Conservation (phyloP, 163 green algal genomes). For the Chlorella variabilis region DNA sequence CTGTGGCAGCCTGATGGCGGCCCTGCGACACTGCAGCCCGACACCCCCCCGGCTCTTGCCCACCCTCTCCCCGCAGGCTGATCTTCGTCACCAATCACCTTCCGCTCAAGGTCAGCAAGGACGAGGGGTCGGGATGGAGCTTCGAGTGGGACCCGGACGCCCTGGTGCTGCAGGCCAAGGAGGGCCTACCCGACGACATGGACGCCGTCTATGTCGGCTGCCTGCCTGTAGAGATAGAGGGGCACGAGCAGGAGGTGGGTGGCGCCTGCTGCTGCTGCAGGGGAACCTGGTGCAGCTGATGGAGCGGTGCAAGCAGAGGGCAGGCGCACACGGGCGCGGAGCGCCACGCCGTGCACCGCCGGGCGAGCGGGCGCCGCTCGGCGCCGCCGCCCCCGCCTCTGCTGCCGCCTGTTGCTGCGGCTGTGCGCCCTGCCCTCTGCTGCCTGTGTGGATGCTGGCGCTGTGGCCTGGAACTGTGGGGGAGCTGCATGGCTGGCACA, state of each 20-base stretch:
- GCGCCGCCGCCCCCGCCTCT: too few relatives aligned
- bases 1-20: background rate
- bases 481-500: too few relatives aligned
- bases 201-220: conserved; percentile 93
- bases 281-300: background rate
- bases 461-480: too few relatives aligned
- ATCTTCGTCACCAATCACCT: conserved; percentile 93
- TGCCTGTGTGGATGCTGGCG: too few relatives aligned
- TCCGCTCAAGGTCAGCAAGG: conserved; percentile 68
- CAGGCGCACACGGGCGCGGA: too few relatives aligned
- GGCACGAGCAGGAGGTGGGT: conserved; percentile 82
- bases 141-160: conserved; percentile 97
- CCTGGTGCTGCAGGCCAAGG: conserved; percentile 89
- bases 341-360: too few relatives aligned
- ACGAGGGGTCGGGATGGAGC: conserved; percentile 61
- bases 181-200: conserved; percentile 77
- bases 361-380: too few relatives aligned
- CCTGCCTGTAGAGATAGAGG: conserved; percentile 81
- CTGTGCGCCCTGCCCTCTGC: too few relatives aligned
- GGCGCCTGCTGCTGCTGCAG: background rate
- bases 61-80: conserved; percentile 57
- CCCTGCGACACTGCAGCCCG: background rate
- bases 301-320: background rate
- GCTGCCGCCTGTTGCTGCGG: too few relatives aligned
- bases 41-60: background rate